A percentile compares a stretch with the other conserved stretches of the same genome.
These are phyloP conservation scores for Ustilago lituana DNA, from an alignment of 1,284 basidiomycete species.

Conservation along the genomic window DNA sequence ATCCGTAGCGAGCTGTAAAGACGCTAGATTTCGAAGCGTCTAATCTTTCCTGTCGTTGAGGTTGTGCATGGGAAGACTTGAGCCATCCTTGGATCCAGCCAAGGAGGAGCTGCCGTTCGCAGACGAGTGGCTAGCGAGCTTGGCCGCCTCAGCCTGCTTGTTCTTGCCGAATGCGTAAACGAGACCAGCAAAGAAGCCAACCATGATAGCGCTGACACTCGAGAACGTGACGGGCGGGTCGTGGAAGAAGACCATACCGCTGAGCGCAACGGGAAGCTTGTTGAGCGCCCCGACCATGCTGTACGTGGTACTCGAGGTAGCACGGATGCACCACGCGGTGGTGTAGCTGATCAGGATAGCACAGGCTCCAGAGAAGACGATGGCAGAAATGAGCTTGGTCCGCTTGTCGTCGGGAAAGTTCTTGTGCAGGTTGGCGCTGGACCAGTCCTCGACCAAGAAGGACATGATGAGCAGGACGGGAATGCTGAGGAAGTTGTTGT, in stretches of 20 bases:
- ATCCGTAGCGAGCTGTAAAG: too few species aligned
- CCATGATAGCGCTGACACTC: slow-evolving; percentile 84
- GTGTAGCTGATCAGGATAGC: slow-evolving; percentile 98
- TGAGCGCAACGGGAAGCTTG: slow-evolving; percentile 89
- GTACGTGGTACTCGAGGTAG: slow-evolving; percentile 96
- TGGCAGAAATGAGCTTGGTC: slow-evolving; percentile 82
- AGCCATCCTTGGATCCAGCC: slow-evolving; percentile 22
- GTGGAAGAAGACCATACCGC: slow-evolving; percentile 71
- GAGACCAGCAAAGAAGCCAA: slow-evolving; percentile 85
- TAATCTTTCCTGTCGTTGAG: slow-evolving; percentile 41
- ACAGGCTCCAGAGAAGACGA: slow-evolving; percentile 93
- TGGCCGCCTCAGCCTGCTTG: slow-evolving; percentile 60
- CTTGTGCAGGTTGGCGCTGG: slow-evolving; percentile 76
- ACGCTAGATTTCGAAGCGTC: too few species aligned
- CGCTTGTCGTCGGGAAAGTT: slow-evolving; percentile 92
- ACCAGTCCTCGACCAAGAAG: slow-evolving; percentile 90
- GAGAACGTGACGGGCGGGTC: slow-evolving; percentile 81
- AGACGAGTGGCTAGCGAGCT: slow-evolving; percentile 38
- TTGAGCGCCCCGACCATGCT: slow-evolving; percentile 99
- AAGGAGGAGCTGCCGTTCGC: slow-evolving; percentile 41
- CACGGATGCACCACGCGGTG: slow-evolving; percentile 97
- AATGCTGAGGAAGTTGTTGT: slow-evolving; percentile 96
- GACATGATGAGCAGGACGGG: slow-evolving; percentile 87
- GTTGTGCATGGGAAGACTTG: slow-evolving; percentile 40
- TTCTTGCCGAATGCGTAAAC: slow-evolving; percentile 66